These are phyloP conservation scores for Chalciporus sphaerocephalus DNA, from an alignment of 768 basidiomycete species.

Conservation along the genomic window DNA sequence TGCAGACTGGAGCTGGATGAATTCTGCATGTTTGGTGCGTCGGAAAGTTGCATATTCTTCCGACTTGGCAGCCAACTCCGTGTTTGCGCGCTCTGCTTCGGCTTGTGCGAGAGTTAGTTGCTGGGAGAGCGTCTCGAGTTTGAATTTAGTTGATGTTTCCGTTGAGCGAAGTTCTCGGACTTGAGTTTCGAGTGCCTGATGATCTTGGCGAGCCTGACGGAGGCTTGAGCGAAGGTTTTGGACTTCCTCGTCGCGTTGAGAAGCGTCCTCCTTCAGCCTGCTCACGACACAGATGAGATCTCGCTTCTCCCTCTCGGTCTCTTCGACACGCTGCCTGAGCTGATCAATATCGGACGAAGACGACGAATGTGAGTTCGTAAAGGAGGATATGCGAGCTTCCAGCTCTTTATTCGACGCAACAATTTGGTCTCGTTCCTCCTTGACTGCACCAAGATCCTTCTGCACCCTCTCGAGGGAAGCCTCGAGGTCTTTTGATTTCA, in stretches of 20 bases:
- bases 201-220: slow-evolving; percentile 72
- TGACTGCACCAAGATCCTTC: slow-evolving; percentile 51
- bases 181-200: slow-evolving; percentile 62
- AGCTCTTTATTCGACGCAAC: slow-evolving; percentile 43
- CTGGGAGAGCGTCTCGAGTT: slow-evolving; percentile 76
- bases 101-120: slow-evolving; percentile 73
- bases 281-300: slow-evolving; percentile 82
- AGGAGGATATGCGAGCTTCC: slow-evolving; percentile 50
- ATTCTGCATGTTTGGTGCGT: slow-evolving; percentile 74
- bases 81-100: slow-evolving; percentile 67
- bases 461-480: slow-evolving; percentile 46
- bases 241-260: slow-evolving; percentile 75
- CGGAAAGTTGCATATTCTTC: slow-evolving; percentile 84
- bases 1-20: slow-evolving; percentile 68
- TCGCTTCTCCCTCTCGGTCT: slow-evolving; percentile 85
- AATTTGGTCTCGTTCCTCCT: slow-evolving; percentile 62
- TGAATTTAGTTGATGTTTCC: slow-evolving; percentile 82
- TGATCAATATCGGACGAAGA: slow-evolving; percentile 59
- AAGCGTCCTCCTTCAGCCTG: slow-evolving; percentile 70
- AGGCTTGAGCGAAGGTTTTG: slow-evolving; percentile 62
- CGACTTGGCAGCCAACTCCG: slow-evolving; percentile 65
- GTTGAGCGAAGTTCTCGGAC: slow-evolving; percentile 68
- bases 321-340: slow-evolving; percentile 60
- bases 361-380: slow-evolving; percentile 56
- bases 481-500: slow-evolving; percentile 53